Conservation (phyloP, 192 early-diverging fungal species). For the Spizellomyces punctatus region DNA sequence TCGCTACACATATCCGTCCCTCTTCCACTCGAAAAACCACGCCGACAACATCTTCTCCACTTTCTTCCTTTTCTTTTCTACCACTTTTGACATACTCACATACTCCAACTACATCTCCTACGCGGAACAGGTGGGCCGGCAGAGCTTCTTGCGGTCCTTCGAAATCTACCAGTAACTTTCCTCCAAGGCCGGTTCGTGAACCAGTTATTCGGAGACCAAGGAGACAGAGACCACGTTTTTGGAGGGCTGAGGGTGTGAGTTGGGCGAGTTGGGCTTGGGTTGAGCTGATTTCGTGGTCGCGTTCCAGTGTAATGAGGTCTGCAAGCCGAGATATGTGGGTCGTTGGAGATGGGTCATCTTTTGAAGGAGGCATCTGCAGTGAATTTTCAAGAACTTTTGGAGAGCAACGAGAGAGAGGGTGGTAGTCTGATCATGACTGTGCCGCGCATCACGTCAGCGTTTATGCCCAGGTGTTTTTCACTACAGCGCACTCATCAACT, state of each 20-base stretch:
- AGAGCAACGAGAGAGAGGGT: no score
- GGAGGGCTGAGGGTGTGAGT: conserved; percentile 18
- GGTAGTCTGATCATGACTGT: no score
- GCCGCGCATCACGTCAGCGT: no score
- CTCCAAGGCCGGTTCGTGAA: conserved; percentile 29
- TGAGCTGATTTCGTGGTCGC: conserved; percentile 7
- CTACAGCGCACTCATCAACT: no score
- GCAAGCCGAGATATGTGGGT: not conserved
- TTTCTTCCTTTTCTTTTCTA: not conserved
- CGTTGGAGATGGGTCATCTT: not conserved
- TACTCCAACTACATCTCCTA: conserved; percentile 21
- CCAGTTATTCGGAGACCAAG: conserved; percentile 21
- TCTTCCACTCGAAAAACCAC: conserved; percentile 8
- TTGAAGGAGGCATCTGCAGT: no score
- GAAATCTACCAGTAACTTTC: conserved; percentile 24
- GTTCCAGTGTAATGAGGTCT: conserved; percentile 10
- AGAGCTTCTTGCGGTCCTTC: not conserved
- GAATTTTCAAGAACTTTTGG: no score
- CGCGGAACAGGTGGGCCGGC: conserved; percentile 20
- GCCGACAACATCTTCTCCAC: not conserved
- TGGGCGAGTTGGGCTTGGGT: conserved; percentile 12
- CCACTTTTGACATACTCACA: not conserved
- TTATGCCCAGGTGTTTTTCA: no score
- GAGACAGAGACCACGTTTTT: conserved; percentile 21
- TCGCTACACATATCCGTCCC: conserved; percentile 57